Evolutionary conservation across 768 basidiomycete genomes (phyloP), one percentile per base, ranked within the genome.

Genomic region (Hypholoma fasciculare): DNA sequence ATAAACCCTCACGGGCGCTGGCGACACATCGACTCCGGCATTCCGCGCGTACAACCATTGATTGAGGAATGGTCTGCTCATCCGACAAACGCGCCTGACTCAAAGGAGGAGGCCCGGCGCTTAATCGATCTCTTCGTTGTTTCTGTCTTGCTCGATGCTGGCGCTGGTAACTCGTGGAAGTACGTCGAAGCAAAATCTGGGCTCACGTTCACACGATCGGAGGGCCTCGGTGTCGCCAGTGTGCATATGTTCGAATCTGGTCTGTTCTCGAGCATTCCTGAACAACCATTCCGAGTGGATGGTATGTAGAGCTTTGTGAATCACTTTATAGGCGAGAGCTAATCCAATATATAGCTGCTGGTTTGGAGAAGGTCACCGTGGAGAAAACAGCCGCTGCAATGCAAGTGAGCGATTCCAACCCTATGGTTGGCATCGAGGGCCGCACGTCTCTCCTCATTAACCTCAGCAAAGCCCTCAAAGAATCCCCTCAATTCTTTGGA

Each of bases 91-190:
- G 70, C 78, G 3, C 75, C 82, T 5, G 79, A 83, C 63, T 58
- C 67, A 1, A 82, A 77, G 53, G 88, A 95, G 65, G 80, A 82
- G 43, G 82, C 86, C 52, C 84, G 86, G 57, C 82, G 94, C 1
- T 78, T 94, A 36, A 79, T 98, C 69, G 96, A 98, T 73, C 83
- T 97, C 40, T 96, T 95, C 75, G 76, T 89, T 20, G 90, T 93
- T 30, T 94, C 94, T 11, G 96, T 98, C 7, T 80, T 98, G 13
- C 85, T 99, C 37, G 96, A 98, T 65, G 96, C 96, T 0, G 96
- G 96, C 1, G 96, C 96, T 0, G 96, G 96, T 0, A 88, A 83
- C 56, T 66, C 74, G 1, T 98, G 96, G 96, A 72, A 71, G 11
- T 98, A 89, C 71, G 78, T 74, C 7, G 94, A 96, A 57, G 70